Conservation (phyloP, 2,329 filamentous ascomycete genomes). For the Alternaria novae-zelandiae region DNA sequence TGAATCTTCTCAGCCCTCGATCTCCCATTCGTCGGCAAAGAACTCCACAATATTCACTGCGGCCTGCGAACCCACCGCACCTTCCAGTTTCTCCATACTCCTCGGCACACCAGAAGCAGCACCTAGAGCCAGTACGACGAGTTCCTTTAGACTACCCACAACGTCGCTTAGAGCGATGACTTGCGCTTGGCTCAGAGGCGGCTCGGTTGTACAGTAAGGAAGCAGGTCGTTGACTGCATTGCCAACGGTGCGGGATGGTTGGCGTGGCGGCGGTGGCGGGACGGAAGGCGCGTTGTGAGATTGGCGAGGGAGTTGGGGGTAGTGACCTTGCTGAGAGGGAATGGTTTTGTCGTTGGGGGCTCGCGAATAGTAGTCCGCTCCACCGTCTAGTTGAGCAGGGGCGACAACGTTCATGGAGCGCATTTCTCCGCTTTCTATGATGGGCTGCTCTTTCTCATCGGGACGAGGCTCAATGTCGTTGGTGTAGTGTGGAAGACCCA, state of each 20-base stretch:
- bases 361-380: constrained; percentile 3
- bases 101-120: constrained; percentile 23
- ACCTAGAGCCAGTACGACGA: constrained; percentile 36
- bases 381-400: constrained; percentile 16
- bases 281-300: not conserved
- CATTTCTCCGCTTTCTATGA: not conserved
- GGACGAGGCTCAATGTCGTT: not conserved
- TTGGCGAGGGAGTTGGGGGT: not conserved
- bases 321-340: not conserved
- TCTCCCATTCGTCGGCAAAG: constrained; percentile 42
- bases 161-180: constrained; percentile 42
- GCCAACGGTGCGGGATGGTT: not conserved
- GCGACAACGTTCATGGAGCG: not conserved
- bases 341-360: not conserved
- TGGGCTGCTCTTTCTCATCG: not conserved
- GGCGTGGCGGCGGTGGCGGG: not conserved
- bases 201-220: constrained; percentile 37
- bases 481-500: not conserved
- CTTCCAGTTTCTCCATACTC: constrained; percentile 19
- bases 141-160: constrained; percentile 39
- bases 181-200: constrained; percentile 29
- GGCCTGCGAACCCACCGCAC: constrained; percentile 28
- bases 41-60: constrained; percentile 38
- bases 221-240: constrained; percentile 31
- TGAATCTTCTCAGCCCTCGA: constrained; percentile 14